phyloP scores from a whole-genome alignment of 768 basidiomycete species.

The Lactarius sp. region DNA sequence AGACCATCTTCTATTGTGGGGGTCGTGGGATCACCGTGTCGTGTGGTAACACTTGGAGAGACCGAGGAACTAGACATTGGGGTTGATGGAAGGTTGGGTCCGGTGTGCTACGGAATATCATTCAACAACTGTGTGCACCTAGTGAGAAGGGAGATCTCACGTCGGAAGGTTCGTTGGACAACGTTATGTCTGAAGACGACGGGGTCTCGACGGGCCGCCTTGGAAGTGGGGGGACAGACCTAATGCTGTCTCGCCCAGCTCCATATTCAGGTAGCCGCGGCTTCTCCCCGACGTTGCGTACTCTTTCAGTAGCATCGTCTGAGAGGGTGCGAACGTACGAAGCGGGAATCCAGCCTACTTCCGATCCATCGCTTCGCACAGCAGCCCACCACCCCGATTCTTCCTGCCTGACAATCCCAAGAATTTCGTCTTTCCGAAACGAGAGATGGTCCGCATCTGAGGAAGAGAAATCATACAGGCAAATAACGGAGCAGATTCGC shows the following conservation, averaged over 20 bases:
- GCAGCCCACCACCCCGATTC: slow-evolving; percentile 82
- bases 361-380: slow-evolving; percentile 46
- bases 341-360: slow-evolving; percentile 73
- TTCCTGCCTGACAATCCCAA: slow-evolving; percentile 64
- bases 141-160: background rate
- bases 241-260: slow-evolving; percentile 40
- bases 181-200: slow-evolving; percentile 1
- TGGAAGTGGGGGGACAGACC: slow-evolving; percentile 34
- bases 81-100: background rate
- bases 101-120: background rate
- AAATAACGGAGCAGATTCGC: slow-evolving; percentile 50
- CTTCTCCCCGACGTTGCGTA: slow-evolving; percentile 42
- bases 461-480: slow-evolving; percentile 63
- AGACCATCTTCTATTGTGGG: background rate
- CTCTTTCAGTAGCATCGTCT: slow-evolving; percentile 45
- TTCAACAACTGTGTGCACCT: background rate
- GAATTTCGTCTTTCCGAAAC: slow-evolving; percentile 61
- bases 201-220: slow-evolving; percentile 20
- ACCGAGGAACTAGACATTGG: background rate
- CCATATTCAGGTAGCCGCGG: slow-evolving; percentile 41
- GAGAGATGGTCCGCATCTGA: slow-evolving; percentile 56
- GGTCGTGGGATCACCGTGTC: background rate
- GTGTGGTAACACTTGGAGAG: background rate
- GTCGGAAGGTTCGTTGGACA: slow-evolving; percentile 9
- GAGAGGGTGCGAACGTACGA: slow-evolving; percentile 58